phyloP scores from a whole-genome alignment of 1,284 basidiomycete species.

The Apiotrichum porosum region DNA sequence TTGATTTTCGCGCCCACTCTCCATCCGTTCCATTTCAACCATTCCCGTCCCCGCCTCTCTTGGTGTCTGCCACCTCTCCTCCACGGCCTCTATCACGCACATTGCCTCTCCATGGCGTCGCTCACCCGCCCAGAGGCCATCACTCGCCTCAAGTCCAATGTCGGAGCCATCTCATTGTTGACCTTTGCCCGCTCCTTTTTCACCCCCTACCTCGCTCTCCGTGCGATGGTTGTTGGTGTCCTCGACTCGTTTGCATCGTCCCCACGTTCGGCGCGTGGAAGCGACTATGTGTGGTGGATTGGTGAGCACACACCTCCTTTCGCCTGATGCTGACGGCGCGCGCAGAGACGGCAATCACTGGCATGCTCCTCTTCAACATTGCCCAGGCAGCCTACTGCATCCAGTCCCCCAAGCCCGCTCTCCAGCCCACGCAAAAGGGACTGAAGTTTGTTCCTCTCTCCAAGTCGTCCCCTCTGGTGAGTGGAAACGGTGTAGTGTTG shows the following conservation, averaged over 20 bases:
- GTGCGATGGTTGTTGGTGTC: slow-evolving; percentile 20
- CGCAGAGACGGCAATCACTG: slow-evolving; percentile 28
- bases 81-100: not conserved
- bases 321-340: too few species aligned
- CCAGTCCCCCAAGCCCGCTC: slow-evolving; percentile 20
- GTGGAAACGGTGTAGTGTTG: slow-evolving; percentile 15
- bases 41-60: too few species aligned
- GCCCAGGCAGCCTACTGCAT: slow-evolving; percentile 30
- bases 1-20: too few species aligned
- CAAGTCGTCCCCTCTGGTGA: slow-evolving; percentile 38
- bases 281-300: slow-evolving; percentile 14
- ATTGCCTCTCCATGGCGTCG: slow-evolving; percentile 9
- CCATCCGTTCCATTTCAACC: too few species aligned
- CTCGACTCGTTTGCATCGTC: slow-evolving; percentile 15
- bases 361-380: slow-evolving; percentile 28
- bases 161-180: slow-evolving; percentile 30
- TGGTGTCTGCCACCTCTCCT: not conserved
- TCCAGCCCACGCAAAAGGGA: slow-evolving; percentile 3
- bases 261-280: not conserved
- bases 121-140: slow-evolving; percentile 25
- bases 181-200: slow-evolving; percentile 24
- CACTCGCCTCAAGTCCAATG: slow-evolving; percentile 36
- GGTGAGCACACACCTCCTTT: slow-evolving; percentile 10
- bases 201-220: slow-evolving; percentile 31
- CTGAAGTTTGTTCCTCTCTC: slow-evolving; percentile 15